phyloP scores from a whole-genome alignment of 2,329 filamentous ascomycete species.

The Aureobasidium vineae region DNA sequence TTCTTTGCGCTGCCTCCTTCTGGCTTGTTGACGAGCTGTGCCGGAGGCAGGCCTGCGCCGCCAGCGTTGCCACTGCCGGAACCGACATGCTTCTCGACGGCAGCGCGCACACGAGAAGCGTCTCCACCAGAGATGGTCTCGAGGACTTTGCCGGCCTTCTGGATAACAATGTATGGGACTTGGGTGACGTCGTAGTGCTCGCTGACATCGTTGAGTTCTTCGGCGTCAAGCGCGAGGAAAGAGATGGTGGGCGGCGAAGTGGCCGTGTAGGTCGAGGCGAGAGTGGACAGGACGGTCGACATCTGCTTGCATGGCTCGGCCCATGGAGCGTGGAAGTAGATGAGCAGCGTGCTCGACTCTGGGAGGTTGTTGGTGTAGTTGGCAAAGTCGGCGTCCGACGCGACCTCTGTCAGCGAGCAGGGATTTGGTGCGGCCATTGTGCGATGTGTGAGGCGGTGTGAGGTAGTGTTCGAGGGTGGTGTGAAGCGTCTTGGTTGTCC shows the following conservation, averaged over 20 bases:
- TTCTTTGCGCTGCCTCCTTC: constrained; percentile 41
- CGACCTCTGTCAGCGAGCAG: constrained; percentile 69
- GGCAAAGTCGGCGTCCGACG: constrained; percentile 70
- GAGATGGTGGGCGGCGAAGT: constrained; percentile 64
- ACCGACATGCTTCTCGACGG: constrained; percentile 78
- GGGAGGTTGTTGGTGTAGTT: constrained; percentile 65
- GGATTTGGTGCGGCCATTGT: constrained; percentile 27
- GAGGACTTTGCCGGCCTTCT: constrained; percentile 70
- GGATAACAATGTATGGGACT: constrained; percentile 85
- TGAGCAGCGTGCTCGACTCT: constrained; percentile 54
- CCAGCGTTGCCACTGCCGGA: constrained; percentile 37
- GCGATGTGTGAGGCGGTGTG: constrained; percentile 12
- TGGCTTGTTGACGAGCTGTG: constrained; percentile 47
- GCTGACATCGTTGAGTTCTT: constrained; percentile 87
- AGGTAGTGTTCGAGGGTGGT: neutral
- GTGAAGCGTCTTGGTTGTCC: neutral
- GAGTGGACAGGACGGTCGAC: constrained; percentile 77
- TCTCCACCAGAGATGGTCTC: constrained; percentile 90
- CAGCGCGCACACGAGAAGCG: constrained; percentile 76
- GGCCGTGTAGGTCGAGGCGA: constrained; percentile 80
- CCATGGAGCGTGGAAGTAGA: constrained; percentile 97
- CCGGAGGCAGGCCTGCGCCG: constrained; percentile 43
- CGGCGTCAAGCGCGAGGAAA: constrained; percentile 91
- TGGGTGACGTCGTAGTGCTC: constrained; percentile 93
- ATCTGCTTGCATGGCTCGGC: constrained; percentile 95